These are phyloP conservation scores for Punica granatum DNA, from an alignment of 345 rosid genomes.

Conservation along the genomic window DNA sequence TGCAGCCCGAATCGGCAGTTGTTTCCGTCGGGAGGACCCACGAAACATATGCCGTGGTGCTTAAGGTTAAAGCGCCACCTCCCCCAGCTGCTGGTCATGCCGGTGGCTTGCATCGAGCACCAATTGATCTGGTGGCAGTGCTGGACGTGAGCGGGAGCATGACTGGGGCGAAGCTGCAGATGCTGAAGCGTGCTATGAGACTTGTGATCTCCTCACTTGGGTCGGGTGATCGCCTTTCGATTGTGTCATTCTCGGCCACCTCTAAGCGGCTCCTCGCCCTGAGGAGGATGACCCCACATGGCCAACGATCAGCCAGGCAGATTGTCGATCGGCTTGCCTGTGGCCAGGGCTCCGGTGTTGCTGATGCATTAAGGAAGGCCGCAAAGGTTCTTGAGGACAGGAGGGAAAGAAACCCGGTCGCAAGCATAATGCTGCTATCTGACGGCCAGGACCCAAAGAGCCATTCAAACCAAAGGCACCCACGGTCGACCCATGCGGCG, in stretches of 20 bases:
- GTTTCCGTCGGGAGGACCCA: conserved; percentile 49
- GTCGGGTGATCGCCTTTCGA: conserved; percentile 63
- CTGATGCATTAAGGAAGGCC: conserved; percentile 70
- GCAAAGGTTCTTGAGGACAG: conserved; percentile 78
- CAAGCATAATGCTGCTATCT: conserved; percentile 56
- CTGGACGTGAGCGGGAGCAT: conserved; percentile 55
- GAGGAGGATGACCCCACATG: conserved; percentile 70
- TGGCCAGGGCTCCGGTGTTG: conserved; percentile 47
- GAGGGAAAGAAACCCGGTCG: conserved; percentile 62
- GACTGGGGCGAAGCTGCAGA: conserved; percentile 48
- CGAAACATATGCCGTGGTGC: conserved; percentile 56
- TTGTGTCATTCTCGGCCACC: conserved; percentile 46
- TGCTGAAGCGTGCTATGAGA: conserved; percentile 68
- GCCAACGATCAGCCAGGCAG: conserved; percentile 49
- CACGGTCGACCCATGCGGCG: conserved; percentile 22
- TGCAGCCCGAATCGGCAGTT: conserved; percentile 59
- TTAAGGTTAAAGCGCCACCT: conserved; percentile 57
- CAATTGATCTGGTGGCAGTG: conserved; percentile 70
- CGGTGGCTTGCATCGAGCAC: conserved; percentile 46
- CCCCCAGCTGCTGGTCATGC: conserved; percentile 21
- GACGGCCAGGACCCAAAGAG: conserved; percentile 45
- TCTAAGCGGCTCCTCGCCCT: conserved; percentile 60
- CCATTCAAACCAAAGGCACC: conserved; percentile 19
- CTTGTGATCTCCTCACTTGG: conserved; percentile 55
- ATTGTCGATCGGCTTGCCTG: conserved; percentile 52